phyloP scores from a whole-genome alignment of 257 asterid genomes.

The Thymus mandschuricus region DNA sequence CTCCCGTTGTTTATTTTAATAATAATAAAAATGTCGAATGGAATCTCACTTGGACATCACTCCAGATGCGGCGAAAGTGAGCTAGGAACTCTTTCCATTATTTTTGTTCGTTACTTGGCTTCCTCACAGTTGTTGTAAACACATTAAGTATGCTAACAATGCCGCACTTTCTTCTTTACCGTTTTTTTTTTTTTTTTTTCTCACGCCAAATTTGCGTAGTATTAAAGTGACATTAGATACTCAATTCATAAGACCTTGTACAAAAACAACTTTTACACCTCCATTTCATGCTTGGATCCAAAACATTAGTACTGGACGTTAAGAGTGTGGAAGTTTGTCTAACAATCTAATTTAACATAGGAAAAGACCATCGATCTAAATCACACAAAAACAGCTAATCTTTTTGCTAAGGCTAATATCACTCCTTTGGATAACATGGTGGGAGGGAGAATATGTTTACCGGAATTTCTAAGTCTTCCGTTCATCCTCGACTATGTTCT shows the following conservation, averaged over 20 bases:
- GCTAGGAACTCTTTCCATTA: too few relatives aligned
- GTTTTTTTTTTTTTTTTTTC: not conserved
- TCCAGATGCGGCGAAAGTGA: too few relatives aligned
- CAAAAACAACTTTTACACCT: not conserved
- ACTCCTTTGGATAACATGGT: not conserved
- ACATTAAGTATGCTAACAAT: too few relatives aligned
- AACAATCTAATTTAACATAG: conserved; percentile 3
- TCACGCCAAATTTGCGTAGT: not conserved
- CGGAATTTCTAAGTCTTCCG: conserved; percentile 31
- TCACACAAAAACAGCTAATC: conserved; percentile 13
- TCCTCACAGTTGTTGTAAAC: too few relatives aligned
- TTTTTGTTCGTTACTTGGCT: too few relatives aligned
- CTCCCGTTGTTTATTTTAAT: too few relatives aligned
- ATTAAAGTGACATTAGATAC: not conserved
- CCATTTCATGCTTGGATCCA: not conserved
- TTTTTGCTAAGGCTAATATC: not conserved
- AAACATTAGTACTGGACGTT: conserved; percentile 7
- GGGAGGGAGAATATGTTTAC: not conserved
- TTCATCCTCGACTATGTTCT: conserved; percentile 29
- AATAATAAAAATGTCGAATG: too few relatives aligned
- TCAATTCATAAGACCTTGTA: not conserved
- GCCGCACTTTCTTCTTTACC: too few relatives aligned
- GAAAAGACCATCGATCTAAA: conserved; percentile 6
- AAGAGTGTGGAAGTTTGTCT: not conserved
- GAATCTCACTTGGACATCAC: too few relatives aligned